Base-by-base conservation (phyloP, 148 eudicot species). In the Spergularia marina region DNA sequence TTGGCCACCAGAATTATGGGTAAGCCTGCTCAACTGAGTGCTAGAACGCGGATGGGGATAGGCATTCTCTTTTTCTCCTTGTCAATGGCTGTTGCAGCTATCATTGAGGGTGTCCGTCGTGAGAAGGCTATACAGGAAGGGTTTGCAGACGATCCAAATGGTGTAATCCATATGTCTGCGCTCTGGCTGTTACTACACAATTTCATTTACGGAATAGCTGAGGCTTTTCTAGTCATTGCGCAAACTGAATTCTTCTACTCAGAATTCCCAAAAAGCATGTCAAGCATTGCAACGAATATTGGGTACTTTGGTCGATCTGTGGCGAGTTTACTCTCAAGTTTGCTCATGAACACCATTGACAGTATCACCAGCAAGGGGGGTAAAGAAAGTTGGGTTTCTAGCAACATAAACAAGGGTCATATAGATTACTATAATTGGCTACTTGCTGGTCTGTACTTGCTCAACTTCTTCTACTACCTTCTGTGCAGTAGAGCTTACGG, bases 391-490 rank as follows among this genome's bases (percentile, higher is more conserved):
- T 91, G 94, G 97, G 76, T 85, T 16, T 88, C 94, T 20, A 85
- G 81, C 47, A 74, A 91, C 55, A 84, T 91, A 51, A 84, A 91
- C 64, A 82, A 88, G 86, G 97, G 88, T 57, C 94, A 83, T 49
- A 84, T 73, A 70, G 97, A 91, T 74, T 91, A 88, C 64, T 91
- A 88, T 53, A 85, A 75, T n/a, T 78, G 87, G 88, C 53, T 83
- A 53, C 85, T 89, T 62, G 82, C 90, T 34, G 83, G 65, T 5
- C 65, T 91, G 65, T 81, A 86, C 68, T 17, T 86, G 65, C 55
- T 81, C 53, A 89, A 88, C 66, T 60, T 86, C 72, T 21, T 88
- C 17, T 89, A 84, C 53, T 89, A 77, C 71, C 44, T 85, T 34
- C 47, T 86, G 23, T 89, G 90, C 61, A 78, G 84, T 66, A 62